These are phyloP conservation scores for Termitomyces sp. DNA, from an alignment of 768 basidiomycete species.

Conservation along the genomic window DNA sequence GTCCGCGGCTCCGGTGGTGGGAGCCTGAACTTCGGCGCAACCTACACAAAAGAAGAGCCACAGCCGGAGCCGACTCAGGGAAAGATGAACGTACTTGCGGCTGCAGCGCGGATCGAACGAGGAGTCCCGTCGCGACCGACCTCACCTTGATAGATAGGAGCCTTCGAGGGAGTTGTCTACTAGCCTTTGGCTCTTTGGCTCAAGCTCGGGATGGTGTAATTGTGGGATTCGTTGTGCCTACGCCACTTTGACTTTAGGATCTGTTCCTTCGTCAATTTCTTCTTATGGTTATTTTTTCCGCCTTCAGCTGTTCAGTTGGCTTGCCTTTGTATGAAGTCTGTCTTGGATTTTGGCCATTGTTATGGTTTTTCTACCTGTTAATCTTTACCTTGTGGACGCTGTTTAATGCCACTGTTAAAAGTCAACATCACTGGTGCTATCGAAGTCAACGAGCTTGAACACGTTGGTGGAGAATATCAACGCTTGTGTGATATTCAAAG, in stretches of 20 bases:
- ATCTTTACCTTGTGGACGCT: not conserved
- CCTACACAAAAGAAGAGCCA: conserved; percentile 2
- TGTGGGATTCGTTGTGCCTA: not conserved
- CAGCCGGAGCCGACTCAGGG: conserved; percentile 8
- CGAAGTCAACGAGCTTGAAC: not conserved
- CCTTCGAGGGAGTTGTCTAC: not conserved
- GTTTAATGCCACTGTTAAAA: not conserved
- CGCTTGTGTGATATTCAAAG: not conserved
- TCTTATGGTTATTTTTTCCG: not conserved
- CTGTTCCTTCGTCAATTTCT: not conserved
- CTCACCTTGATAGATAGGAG: conserved; percentile 5
- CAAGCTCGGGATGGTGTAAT: not conserved
- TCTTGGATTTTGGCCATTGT: not conserved
- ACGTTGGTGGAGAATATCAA: not conserved
- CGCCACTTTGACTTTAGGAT: not conserved
- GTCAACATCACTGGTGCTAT: not conserved
- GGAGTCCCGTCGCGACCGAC: conserved; percentile 1
- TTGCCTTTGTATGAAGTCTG: not conserved
- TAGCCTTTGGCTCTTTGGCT: not conserved
- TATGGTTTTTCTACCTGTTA: not conserved
- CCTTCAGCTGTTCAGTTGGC: not conserved
- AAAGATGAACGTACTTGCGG: conserved; percentile 19
- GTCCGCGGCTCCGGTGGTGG: conserved; percentile 16
- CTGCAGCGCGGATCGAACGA: conserved; percentile 25
- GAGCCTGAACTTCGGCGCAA: conserved; percentile 17